Evolutionary conservation across 305 asterid species (phyloP).

Genomic region (Fraxinus platypoda): DNA sequence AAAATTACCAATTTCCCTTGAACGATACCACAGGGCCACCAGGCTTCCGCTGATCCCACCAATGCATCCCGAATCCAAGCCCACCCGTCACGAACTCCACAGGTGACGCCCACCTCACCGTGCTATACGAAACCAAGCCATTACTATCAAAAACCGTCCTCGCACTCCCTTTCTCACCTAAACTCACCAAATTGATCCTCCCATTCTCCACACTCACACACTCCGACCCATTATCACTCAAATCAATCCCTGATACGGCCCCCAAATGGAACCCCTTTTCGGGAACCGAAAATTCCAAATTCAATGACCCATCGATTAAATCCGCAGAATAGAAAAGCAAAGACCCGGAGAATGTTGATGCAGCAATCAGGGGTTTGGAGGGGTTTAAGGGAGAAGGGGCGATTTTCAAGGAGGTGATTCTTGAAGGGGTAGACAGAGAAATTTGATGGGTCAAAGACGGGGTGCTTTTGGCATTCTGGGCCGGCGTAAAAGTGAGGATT

Average conservation of each 20-base stretch:
- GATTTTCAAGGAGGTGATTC: constrained; percentile 55
- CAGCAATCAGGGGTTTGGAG: constrained; percentile 56
- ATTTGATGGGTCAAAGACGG: constrained; percentile 38
- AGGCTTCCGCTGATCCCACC: constrained; percentile 87
- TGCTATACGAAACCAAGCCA: constrained; percentile 67
- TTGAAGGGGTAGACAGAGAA: constrained; percentile 50
- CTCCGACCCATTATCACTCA: constrained; percentile 66
- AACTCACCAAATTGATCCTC: constrained; percentile 57
- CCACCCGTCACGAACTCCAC: constrained; percentile 82
- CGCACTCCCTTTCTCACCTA: constrained; percentile 36
- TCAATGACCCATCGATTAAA: constrained; percentile 44
- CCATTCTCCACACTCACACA: constrained; percentile 80
- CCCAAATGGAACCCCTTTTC: constrained; percentile 58
- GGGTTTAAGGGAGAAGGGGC: constrained; percentile 34
- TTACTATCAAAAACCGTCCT: constrained; percentile 60
- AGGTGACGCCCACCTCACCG: constrained; percentile 88
- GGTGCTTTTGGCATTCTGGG: constrained; percentile 16
- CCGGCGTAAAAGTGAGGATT: constrained; percentile 42
- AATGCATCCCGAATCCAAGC: constrained; percentile 76
- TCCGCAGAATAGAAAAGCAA: constrained; percentile 52
- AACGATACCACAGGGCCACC: constrained; percentile 75
- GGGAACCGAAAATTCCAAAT: constrained; percentile 37
- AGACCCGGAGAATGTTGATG: constrained; percentile 59
- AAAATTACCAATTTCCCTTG: constrained; percentile 69
- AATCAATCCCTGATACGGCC: constrained; percentile 54